These are phyloP conservation scores for Cylindrodendrum hubeiense DNA, from an alignment of 2,329 filamentous ascomycete species.

Conservation along the genomic window DNA sequence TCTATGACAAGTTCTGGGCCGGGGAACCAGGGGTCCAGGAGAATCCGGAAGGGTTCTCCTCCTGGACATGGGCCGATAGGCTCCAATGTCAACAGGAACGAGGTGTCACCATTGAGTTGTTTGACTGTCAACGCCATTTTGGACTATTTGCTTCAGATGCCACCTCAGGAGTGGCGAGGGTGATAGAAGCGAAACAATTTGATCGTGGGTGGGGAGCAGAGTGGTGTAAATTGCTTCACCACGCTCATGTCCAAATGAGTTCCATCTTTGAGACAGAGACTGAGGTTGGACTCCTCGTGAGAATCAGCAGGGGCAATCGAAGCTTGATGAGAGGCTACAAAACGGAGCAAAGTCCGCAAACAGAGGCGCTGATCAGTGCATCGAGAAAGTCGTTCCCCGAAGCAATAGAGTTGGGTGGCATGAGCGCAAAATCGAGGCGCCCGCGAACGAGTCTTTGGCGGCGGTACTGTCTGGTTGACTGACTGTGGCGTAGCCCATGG, in stretches of 20 bases:
- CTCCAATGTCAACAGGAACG: constrained; percentile 74
- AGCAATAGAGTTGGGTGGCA: constrained; percentile 1
- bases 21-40: constrained; percentile 79
- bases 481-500: background rate
- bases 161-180: background rate
- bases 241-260: background rate
- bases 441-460: background rate
- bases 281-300: background rate
- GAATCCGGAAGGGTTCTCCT: constrained; percentile 69
- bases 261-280: background rate
- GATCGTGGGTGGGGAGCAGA: background rate
- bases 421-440: background rate
- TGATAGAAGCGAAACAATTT: background rate
- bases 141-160: background rate
- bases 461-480: background rate
- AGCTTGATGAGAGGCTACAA: background rate
- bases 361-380: background rate
- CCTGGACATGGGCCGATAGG: constrained; percentile 54
- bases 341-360: background rate
- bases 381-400: too few relatives aligned
- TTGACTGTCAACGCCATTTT: constrained; percentile 73
- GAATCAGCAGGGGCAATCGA: background rate
- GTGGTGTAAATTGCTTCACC: background rate
- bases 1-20: constrained; percentile 72
- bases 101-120: constrained; percentile 74